These are phyloP conservation scores for Chloris gayana DNA, from an alignment of 176 grass and related monocot genomes.

Conservation along the genomic window DNA sequence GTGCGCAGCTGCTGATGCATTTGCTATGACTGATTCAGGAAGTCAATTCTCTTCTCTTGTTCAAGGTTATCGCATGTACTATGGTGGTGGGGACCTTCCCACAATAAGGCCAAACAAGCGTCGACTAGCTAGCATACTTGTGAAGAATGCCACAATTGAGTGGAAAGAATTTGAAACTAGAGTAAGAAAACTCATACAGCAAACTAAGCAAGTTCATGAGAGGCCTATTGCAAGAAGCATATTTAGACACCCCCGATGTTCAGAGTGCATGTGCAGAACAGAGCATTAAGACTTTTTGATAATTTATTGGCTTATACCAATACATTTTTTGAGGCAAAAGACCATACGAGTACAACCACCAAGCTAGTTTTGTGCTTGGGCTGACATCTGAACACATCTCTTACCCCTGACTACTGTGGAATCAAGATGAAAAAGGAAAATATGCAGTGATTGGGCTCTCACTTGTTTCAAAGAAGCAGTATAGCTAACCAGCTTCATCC, in stretches of 20 bases:
- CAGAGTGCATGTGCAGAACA: constrained; percentile 91
- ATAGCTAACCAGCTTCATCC: constrained; percentile 2
- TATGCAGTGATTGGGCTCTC: constrained; percentile 13
- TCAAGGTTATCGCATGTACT: constrained; percentile 97
- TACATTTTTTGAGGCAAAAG: background rate
- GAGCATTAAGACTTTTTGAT: constrained; percentile 47
- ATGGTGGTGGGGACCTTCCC: constrained; percentile 75
- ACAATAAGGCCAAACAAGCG: constrained; percentile 92
- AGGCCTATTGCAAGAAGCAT: constrained; percentile 87
- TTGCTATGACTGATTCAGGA: constrained; percentile 96
- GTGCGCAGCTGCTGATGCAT: constrained; percentile 93
- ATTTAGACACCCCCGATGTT: constrained; percentile 87
- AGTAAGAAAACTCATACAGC: constrained; percentile 85
- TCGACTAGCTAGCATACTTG: constrained; percentile 79
- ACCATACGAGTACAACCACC: constrained; percentile 1
- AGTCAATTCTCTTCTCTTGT: constrained; percentile 95
- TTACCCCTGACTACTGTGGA: background rate
- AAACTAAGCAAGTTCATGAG: constrained; percentile 92
- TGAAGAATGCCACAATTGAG: constrained; percentile 83
- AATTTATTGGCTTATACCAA: constrained; percentile 29
- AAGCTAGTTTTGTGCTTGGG: constrained; percentile 35
- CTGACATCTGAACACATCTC: constrained; percentile 7
- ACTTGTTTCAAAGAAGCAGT: constrained; percentile 8
- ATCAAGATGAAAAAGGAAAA: constrained; percentile 17
- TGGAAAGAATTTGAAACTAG: constrained; percentile 95